Percentiles rank a stretch among this genome's conserved stretches.
phyloP scores from a whole-genome alignment of 257 asterid species.

The Avicennia marina region DNA sequence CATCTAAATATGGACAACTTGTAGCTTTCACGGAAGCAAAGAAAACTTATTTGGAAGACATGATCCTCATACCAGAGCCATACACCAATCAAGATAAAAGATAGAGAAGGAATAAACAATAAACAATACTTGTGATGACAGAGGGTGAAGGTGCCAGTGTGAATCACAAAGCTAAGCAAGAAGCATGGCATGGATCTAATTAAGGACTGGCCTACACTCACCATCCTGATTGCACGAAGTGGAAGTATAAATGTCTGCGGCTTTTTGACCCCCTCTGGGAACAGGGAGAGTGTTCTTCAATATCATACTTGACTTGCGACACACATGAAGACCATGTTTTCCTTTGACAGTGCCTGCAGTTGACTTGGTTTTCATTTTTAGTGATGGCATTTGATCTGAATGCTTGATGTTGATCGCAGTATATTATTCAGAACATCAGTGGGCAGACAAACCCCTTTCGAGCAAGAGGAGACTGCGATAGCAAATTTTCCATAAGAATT shows the following conservation, averaged over 20 bases:
- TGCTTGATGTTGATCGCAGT: slow-evolving; percentile 27
- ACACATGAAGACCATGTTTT: slow-evolving; percentile 61
- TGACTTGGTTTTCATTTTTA: slow-evolving; percentile 77
- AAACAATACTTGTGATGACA: no score
- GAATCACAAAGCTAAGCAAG: not conserved
- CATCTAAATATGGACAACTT: not conserved
- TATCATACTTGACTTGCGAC: slow-evolving; percentile 69
- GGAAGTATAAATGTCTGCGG: slow-evolving; percentile 29
- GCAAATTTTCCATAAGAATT: slow-evolving; percentile 3
- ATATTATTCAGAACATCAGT: slow-evolving; percentile 35
- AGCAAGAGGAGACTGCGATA: slow-evolving; percentile 37
- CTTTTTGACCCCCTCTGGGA: slow-evolving; percentile 39
- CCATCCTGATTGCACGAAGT: slow-evolving; percentile 48
- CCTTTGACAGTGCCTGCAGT: slow-evolving; percentile 49
- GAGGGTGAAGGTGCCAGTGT: no score
- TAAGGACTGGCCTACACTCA: slow-evolving; percentile 24
- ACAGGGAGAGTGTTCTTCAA: slow-evolving; percentile 67
- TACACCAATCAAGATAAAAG: slow-evolving; percentile 8
- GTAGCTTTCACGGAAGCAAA: not conserved
- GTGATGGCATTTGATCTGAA: slow-evolving; percentile 79
- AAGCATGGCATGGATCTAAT: slow-evolving; percentile 5
- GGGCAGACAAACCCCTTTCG: slow-evolving; percentile 30
- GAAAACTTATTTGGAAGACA: not conserved
- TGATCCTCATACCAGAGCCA: not conserved
- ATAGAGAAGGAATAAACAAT: not conserved